Percentiles rank a stretch among this genome's conserved stretches.
These are phyloP conservation scores for Jamesozyma hellenica DNA, from an alignment of 805 yeast genomes.

Conservation along the genomic window DNA sequence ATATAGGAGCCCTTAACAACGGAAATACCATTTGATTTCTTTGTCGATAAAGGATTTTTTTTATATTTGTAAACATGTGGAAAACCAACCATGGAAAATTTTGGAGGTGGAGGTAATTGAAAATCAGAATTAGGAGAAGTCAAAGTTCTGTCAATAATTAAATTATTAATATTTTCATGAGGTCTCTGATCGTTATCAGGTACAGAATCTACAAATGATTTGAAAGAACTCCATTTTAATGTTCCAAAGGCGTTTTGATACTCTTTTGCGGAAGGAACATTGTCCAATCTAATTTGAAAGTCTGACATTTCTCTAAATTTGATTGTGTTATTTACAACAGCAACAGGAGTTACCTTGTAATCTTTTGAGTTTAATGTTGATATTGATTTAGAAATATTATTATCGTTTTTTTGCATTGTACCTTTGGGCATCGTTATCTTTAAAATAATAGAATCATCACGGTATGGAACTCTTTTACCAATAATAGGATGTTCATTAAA, in stretches of 20 bases:
- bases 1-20: slow-evolving; percentile 36
- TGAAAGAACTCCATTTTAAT: slow-evolving; percentile 25
- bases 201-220: slow-evolving; percentile 26
- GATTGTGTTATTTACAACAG: slow-evolving; percentile 56
- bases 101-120: slow-evolving; percentile 72
- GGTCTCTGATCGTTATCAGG: slow-evolving; percentile 33
- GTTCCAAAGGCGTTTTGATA: slow-evolving; percentile 23
- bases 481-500: slow-evolving; percentile 52
- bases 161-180: slow-evolving; percentile 26
- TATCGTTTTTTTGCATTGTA: slow-evolving; percentile 33
- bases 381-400: slow-evolving; percentile 36
- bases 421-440: slow-evolving; percentile 53
- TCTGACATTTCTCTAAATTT: slow-evolving; percentile 82
- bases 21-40: slow-evolving; percentile 45
- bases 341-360: slow-evolving; percentile 48
- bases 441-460: slow-evolving; percentile 48
- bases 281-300: slow-evolving; percentile 62
- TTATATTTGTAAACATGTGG: slow-evolving; percentile 73
- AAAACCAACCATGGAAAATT: slow-evolving; percentile 62
- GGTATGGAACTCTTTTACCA: slow-evolving; percentile 36
- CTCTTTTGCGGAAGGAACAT: slow-evolving; percentile 40
- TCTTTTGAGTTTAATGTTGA: slow-evolving; percentile 29
- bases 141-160: slow-evolving; percentile 17
- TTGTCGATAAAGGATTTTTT: slow-evolving; percentile 52
- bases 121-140: slow-evolving; percentile 20